Conservation (phyloP, 2,329 filamentous ascomycete species). For the Neocucurbitaria cava region DNA sequence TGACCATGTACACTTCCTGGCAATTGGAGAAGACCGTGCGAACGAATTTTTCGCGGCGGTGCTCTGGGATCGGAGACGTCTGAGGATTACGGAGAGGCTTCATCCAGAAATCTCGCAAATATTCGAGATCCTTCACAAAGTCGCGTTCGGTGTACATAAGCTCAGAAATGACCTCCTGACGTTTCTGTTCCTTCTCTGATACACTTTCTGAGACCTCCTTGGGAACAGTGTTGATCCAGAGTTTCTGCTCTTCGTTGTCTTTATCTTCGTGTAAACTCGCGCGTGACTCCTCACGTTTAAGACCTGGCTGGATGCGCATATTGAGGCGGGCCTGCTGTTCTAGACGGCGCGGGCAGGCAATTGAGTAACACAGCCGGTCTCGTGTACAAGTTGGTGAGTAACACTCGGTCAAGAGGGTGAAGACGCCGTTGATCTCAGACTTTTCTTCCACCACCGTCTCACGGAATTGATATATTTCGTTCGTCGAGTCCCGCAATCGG, state of each 20-base stretch:
- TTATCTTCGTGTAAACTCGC: slow-evolving; percentile 84
- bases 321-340: slow-evolving; percentile 96
- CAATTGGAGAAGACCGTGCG: slow-evolving; percentile 96
- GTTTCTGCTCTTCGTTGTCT: slow-evolving; percentile 92
- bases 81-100: slow-evolving; percentile 75
- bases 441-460: slow-evolving; percentile 89
- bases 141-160: slow-evolving; percentile 98
- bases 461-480: slow-evolving; percentile 95
- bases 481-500: slow-evolving; percentile 88
- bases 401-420: slow-evolving; percentile 94
- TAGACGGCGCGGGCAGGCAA: slow-evolving; percentile 89
- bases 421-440: slow-evolving; percentile 90
- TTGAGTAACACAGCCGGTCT: slow-evolving; percentile 96
- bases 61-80: slow-evolving; percentile 84
- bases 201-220: slow-evolving; percentile 93
- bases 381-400: slow-evolving; percentile 97
- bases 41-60: slow-evolving; percentile 87
- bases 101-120: slow-evolving; percentile 98
- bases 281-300: slow-evolving; percentile 74
- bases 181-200: slow-evolving; percentile 91
- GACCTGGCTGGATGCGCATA: slow-evolving; percentile 86
- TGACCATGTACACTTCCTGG: slow-evolving; percentile 91
- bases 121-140: slow-evolving; percentile 98
- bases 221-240: slow-evolving; percentile 98
- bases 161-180: slow-evolving; percentile 97